Percentiles rank a stretch among this genome's conserved stretches.
These are phyloP conservation scores for Phanerodontia chrysosporium DNA, from an alignment of 768 basidiomycete genomes.

Conservation along the genomic window DNA sequence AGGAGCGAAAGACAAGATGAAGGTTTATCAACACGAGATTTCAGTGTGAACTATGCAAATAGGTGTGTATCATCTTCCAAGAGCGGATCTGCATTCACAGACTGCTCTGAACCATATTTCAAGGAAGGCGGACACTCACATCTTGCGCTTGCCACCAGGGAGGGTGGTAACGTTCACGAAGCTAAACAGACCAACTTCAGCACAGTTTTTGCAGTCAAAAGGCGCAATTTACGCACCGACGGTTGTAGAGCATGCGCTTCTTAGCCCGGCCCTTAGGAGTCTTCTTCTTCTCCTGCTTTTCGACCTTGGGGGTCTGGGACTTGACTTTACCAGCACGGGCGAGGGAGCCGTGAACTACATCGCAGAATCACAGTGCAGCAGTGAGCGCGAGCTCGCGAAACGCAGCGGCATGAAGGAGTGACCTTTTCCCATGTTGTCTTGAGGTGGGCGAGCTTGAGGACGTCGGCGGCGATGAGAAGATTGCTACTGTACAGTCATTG, in stretches of 20 bases:
- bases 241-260: constrained; percentile 93
- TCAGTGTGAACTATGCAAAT: constrained; percentile 98
- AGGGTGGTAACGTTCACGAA: constrained; percentile 92
- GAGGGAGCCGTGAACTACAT: constrained; percentile 93
- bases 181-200: constrained; percentile 33
- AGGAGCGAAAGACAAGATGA: constrained; percentile 99
- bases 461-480: constrained; percentile 24
- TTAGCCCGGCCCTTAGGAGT: constrained; percentile 94
- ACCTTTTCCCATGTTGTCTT: constrained; percentile 77
- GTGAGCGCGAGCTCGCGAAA: constrained; percentile 1
- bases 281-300: constrained; percentile 99
- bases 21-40: constrained; percentile 77
- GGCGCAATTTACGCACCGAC: constrained; percentile 54
- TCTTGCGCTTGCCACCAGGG: constrained; percentile 90
- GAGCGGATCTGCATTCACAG: constrained; percentile 10
- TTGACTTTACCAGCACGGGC: constrained; percentile 99
- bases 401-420: constrained; percentile 11
- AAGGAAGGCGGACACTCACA: constrained; percentile 59
- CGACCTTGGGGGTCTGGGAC: constrained; percentile 96
- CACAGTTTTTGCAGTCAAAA: neutral
- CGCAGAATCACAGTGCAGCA: constrained; percentile 7
- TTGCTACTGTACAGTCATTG: constrained; percentile 39
- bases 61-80: constrained; percentile 53
- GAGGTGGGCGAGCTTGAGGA: constrained; percentile 41
- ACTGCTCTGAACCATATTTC: neutral